Conservation (phyloP, 2,329 filamentous ascomycete genomes). For the Keithomyces neogunnii region DNA sequence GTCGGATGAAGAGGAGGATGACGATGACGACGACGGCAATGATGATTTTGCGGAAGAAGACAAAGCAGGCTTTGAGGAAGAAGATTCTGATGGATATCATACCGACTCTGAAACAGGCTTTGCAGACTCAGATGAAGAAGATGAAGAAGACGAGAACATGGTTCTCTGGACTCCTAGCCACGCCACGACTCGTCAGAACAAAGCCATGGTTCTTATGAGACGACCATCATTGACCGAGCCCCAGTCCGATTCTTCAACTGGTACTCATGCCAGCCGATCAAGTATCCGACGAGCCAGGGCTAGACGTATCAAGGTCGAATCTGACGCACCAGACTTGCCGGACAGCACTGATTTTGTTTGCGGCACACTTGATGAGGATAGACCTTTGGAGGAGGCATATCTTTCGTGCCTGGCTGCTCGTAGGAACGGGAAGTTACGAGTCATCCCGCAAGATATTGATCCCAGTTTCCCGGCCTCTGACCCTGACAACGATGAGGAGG, state of each 20-base stretch:
- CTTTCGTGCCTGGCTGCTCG: conserved; percentile 75
- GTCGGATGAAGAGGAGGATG: conserved; percentile 35
- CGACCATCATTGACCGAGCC: conserved; percentile 33
- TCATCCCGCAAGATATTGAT: conserved; percentile 93
- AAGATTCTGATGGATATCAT: conserved; percentile 61
- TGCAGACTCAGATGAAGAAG: conserved; percentile 60
- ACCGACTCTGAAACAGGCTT: conserved; percentile 65
- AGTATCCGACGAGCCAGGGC: conserved; percentile 19
- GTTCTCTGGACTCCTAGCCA: conserved; percentile 46
- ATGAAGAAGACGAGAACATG: conserved; percentile 57
- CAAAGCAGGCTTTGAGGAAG: conserved; percentile 41
- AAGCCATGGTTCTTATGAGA: conserved; percentile 23
- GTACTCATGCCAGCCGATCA: conserved; percentile 25
- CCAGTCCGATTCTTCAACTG: conserved; percentile 54
- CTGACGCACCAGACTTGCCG: conserved; percentile 70
- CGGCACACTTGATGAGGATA: conserved; percentile 91
- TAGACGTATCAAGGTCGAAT: conserved; percentile 18
- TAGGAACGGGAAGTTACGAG: conserved; percentile 69
- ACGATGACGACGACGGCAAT: conserved; percentile 40
- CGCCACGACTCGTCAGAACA: conserved; percentile 26
- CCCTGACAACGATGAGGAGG: conserved; percentile 75
- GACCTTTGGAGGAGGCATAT: conserved; percentile 89
- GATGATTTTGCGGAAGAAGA: conserved; percentile 43
- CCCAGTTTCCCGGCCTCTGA: conserved; percentile 95
- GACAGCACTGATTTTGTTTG: conserved; percentile 99